These are phyloP conservation scores for Solanum chiquidenum DNA, from an alignment of 257 asterid species.

Conservation along the genomic window DNA sequence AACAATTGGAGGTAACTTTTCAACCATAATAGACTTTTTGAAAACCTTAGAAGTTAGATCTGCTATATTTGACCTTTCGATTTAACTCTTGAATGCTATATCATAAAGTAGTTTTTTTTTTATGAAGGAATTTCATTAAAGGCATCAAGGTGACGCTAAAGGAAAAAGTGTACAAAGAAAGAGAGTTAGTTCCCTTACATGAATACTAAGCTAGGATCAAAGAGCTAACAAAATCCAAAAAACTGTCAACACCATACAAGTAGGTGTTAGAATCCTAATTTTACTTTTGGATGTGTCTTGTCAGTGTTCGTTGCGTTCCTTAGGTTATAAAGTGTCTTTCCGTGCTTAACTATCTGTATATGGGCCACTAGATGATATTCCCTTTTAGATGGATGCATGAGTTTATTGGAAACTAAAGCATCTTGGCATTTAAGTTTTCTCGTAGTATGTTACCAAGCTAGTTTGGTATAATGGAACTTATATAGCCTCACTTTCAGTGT, in stretches of 20 bases:
- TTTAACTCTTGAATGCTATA: neutral
- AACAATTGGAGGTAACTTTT: neutral
- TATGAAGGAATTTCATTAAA: neutral
- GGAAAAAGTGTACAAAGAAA: neutral
- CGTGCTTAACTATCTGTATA: neutral
- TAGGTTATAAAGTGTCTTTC: neutral
- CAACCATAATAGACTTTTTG: neutral
- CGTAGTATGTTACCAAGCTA: neutral
- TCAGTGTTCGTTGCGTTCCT: neutral
- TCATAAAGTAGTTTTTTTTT: neutral
- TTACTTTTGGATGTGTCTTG: neutral
- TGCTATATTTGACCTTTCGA: neutral
- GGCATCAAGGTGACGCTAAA: neutral
- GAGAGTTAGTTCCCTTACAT: neutral
- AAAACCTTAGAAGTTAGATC: neutral
- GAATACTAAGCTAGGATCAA: neutral
- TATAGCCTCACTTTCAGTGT: neutral
- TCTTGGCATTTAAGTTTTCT: neutral
- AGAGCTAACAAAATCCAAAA: neutral
- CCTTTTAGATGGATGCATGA: neutral
- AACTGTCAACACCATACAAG: neutral
- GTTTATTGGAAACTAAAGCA: neutral
- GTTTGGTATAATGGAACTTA: neutral
- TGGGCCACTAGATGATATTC: neutral
- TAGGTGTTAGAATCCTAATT: neutral